These are phyloP conservation scores for Coemansia sp. DNA, from an alignment of 192 early-diverging fungal genomes.

Conservation along the genomic window DNA sequence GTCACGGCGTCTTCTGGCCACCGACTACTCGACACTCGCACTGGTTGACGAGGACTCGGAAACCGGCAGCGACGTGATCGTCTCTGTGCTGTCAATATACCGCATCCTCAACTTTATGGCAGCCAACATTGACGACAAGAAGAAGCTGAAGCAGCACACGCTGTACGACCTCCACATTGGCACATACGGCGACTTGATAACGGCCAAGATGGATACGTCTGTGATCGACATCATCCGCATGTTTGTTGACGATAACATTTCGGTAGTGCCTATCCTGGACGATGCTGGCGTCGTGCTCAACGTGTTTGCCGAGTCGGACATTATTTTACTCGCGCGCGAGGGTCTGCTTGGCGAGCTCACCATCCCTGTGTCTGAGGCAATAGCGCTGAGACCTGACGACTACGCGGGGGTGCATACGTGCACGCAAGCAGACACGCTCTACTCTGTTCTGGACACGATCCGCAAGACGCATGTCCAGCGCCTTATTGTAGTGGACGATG, in stretches of 20 bases:
- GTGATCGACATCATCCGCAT: slow-evolving; percentile 89
- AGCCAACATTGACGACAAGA: slow-evolving; percentile 73
- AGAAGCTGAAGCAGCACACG: slow-evolving; percentile 61
- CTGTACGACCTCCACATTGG: slow-evolving; percentile 83
- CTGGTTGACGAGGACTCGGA: slow-evolving; percentile 79
- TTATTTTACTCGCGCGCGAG: slow-evolving; percentile 73
- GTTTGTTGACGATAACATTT: slow-evolving; percentile 89
- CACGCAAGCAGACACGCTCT: slow-evolving; percentile 80
- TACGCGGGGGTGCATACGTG: slow-evolving; percentile 95
- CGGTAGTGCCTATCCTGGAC: slow-evolving; percentile 92
- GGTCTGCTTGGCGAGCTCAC: slow-evolving; percentile 67
- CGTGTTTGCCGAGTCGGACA: slow-evolving; percentile 96
- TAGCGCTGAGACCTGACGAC: slow-evolving; percentile 81
- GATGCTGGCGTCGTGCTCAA: slow-evolving; percentile 82
- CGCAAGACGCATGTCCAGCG: slow-evolving; percentile 83
- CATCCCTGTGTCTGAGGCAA: slow-evolving; percentile 83
- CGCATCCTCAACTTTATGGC: slow-evolving; percentile 88
- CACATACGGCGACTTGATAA: slow-evolving; percentile 80
- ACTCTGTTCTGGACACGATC: slow-evolving; percentile 86
- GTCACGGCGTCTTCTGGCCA: slow-evolving; percentile 72
- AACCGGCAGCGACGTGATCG: slow-evolving; percentile 79
- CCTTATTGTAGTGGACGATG: slow-evolving; percentile 85
- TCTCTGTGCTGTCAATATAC: slow-evolving; percentile 87
- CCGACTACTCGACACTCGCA: slow-evolving; percentile 85
- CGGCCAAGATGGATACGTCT: slow-evolving; percentile 74